Conservation (phyloP, 441 rosid species). For the Mallotus japonicus region DNA sequence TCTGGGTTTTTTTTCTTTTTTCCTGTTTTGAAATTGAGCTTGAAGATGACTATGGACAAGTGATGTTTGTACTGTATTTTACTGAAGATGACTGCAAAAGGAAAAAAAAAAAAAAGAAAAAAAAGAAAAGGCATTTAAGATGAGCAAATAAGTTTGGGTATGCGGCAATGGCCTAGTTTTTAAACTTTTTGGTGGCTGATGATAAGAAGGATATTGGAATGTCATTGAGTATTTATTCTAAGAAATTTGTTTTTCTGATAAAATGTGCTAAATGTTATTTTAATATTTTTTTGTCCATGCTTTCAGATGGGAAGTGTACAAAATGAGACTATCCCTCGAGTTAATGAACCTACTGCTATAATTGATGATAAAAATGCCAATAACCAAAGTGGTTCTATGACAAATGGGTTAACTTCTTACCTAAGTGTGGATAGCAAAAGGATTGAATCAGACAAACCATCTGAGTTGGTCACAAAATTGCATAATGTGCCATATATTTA, state of each 20-base stretch:
- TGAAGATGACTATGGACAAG: neutral
- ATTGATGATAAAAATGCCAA: slow-evolving; percentile 24
- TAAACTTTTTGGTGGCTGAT: too few species aligned
- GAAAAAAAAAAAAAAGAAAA: too few species aligned
- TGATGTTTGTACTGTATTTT: neutral
- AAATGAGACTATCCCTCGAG: slow-evolving; percentile 28
- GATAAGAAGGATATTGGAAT: too few species aligned
- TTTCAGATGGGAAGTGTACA: slow-evolving; percentile 64
- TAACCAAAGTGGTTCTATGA: slow-evolving; percentile 26
- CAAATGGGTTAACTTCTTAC: slow-evolving; percentile 29
- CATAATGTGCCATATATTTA: slow-evolving; percentile 53
- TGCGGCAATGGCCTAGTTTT: too few species aligned
- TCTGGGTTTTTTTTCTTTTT: neutral
- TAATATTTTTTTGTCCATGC: slow-evolving; percentile 10
- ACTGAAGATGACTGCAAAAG: too few species aligned
- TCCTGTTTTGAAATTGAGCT: neutral
- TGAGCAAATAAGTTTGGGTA: too few species aligned
- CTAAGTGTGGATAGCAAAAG: slow-evolving; percentile 27
- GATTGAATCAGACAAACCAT: slow-evolving; percentile 26
- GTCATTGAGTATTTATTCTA: neutral
- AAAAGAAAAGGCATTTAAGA: too few species aligned
- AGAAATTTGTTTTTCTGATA: slow-evolving; percentile 12
- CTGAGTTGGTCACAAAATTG: slow-evolving; percentile 32
- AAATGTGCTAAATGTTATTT: slow-evolving; percentile 1
- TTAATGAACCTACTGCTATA: slow-evolving; percentile 35